Conservation (phyloP, 1,284 basidiomycete genomes). For the Malassezia equina region DNA sequence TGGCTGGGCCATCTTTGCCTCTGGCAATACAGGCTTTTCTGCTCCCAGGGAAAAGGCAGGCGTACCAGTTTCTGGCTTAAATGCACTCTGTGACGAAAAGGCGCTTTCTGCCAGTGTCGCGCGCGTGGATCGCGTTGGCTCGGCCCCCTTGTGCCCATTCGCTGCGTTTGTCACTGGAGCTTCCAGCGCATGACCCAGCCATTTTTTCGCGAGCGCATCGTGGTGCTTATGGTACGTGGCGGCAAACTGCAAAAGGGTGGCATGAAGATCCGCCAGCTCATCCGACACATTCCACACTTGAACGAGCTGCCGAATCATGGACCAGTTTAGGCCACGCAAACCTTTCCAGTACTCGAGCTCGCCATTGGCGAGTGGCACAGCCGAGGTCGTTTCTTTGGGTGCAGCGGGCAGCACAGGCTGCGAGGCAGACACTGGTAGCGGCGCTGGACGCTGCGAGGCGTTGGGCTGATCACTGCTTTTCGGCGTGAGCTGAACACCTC, state of each 20-base stretch:
- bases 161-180: neutral
- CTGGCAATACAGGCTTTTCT: neutral
- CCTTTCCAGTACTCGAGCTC: slow-evolving; percentile 4
- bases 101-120: too few species aligned
- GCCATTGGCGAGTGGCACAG: neutral
- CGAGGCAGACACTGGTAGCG: neutral
- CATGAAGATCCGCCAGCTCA: slow-evolving; percentile 5
- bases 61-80: neutral
- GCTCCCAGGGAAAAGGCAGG: neutral
- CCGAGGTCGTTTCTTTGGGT: too few species aligned
- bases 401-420: neutral
- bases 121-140: too few species aligned
- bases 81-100: too few species aligned
- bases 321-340: slow-evolving; percentile 16
- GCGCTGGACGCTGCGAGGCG: neutral
- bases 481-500: neutral
- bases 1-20: neutral
- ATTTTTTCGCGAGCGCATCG: neutral
- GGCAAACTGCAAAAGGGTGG: neutral
- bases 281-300: slow-evolving; percentile 5
- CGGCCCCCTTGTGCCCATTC: neutral
- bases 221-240: slow-evolving; percentile 2
- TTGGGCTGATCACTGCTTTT: neutral
- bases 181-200: neutral
- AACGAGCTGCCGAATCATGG: slow-evolving; percentile 1